Percentiles rank a stretch among this genome's conserved stretches.
Evolutionary conservation across 305 asterid species (phyloP).

Genomic region (Striga hermonthica): DNA sequence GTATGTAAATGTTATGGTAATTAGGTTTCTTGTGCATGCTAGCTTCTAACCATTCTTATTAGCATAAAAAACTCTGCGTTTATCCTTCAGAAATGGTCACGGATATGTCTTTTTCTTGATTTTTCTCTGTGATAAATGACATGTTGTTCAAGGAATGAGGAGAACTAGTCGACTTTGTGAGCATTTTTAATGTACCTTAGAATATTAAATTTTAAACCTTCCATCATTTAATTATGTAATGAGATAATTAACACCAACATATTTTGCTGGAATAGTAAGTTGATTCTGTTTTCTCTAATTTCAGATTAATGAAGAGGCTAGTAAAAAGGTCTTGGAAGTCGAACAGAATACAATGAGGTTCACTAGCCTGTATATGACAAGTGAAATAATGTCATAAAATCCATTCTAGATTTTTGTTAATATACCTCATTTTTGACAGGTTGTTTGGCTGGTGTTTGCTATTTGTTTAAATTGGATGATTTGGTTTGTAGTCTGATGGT

Average conservation of each 20-base stretch:
- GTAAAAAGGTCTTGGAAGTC: conserved; percentile 81
- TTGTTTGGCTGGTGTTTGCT: too few species aligned
- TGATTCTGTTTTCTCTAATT: conserved; percentile 19
- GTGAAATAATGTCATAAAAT: conserved; percentile 59
- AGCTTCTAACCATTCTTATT: background rate
- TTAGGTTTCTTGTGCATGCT: background rate
- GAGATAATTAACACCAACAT: too few species aligned
- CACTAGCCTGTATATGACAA: conserved; percentile 79
- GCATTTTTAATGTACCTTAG: too few species aligned
- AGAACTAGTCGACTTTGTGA: background rate
- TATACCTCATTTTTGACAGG: too few species aligned
- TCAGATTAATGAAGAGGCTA: conserved; percentile 90
- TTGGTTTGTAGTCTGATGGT: too few species aligned
- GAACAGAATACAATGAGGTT: conserved; percentile 72
- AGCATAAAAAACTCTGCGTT: too few species aligned
- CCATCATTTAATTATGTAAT: too few species aligned
- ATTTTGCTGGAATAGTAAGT: background rate
- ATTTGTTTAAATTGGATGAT: too few species aligned
- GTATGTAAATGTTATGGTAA: background rate
- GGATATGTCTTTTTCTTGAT: background rate
- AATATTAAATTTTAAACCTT: too few species aligned
- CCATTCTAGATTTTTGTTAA: conserved; percentile 92
- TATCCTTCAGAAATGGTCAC: background rate
- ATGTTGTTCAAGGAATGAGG: background rate
- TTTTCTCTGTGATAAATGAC: background rate